These are phyloP conservation scores for grape (Vitis vinifera) DNA, from an alignment of 164 flowering plant species.

Conservation along the genomic window ASM3070453v1 NC_081821.1:954501-955000, in stretches of 20 bases:
- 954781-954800: constrained; percentile 30
- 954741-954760: constrained; percentile 54
- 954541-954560: constrained; percentile 33
- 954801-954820: constrained; percentile 47
- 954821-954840: constrained; percentile 47
- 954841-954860: constrained; percentile 27
- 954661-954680: constrained; percentile 40
- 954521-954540: constrained; percentile 63
- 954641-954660: constrained; percentile 73
- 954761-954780: constrained; percentile 56
- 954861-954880: constrained; percentile 43
- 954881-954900: constrained; percentile 43
- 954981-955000: constrained; percentile 49
- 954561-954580: constrained; percentile 48
- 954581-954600: constrained; percentile 45
- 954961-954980: constrained; percentile 44
- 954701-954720: constrained; percentile 61
- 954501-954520: constrained; percentile 41
- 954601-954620: constrained; percentile 39
- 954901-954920: constrained; percentile 43
- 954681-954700: constrained; percentile 33
- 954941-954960: constrained; percentile 40
- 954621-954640: constrained; percentile 51
- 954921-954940: constrained; percentile 51
- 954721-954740: constrained; percentile 51